Evolutionary conservation across 768 basidiomycete species (phyloP), one percentile per base, ranked within the genome.

Genomic region (Podaxis sp.): DNA sequence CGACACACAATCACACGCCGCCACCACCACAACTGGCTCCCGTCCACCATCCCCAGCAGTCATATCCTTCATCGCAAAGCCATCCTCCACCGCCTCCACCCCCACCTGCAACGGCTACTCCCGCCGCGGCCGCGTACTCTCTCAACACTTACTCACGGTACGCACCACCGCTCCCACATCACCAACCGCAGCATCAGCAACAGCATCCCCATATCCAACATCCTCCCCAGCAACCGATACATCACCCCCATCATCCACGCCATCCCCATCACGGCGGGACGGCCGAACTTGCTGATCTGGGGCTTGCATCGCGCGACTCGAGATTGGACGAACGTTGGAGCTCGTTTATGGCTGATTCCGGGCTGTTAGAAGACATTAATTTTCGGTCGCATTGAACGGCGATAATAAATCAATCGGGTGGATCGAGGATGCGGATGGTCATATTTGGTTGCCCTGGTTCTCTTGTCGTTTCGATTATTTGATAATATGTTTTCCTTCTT

Each of bases 261-360:
- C 58, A 55, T 49, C 38, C 22, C 2, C 65, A 55, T 24, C 40
- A 47, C 22, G 36, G 47, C 55, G 46, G 57, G 46, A 52, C 62
- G 19, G 50, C 67, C 17, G 85, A 86, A 57, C 73, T 89, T 17
- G 81, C 84, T 0, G 80, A 85, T 59, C 77, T 90, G 3, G 89
- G 89, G 6, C 73, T 90, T 25, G 85, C 85, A 4, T 75, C 86
- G 9, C 67, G 85, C 15, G 86, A 88, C 61, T 82, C 82, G 15
- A 77, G 82, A n/a, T 79, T 87, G 58, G 85, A 86, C 65, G 85
- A 86, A 55, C 80, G 83, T 64, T 90, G 88, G 88, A 79, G 78
- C 65, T 77, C 80, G 25, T 84, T 90, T 65, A 87, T 90, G 82
- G 79, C 82, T 15, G 84, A 88, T 57, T 82, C 83, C 1, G 85